A percentile compares a stretch with the other conserved stretches of the same genome.
These are phyloP conservation scores for Melanomma pulvis-pyrius DNA, from an alignment of 495 filamentous ascomycete genomes.

Conservation along the genomic window DNA sequence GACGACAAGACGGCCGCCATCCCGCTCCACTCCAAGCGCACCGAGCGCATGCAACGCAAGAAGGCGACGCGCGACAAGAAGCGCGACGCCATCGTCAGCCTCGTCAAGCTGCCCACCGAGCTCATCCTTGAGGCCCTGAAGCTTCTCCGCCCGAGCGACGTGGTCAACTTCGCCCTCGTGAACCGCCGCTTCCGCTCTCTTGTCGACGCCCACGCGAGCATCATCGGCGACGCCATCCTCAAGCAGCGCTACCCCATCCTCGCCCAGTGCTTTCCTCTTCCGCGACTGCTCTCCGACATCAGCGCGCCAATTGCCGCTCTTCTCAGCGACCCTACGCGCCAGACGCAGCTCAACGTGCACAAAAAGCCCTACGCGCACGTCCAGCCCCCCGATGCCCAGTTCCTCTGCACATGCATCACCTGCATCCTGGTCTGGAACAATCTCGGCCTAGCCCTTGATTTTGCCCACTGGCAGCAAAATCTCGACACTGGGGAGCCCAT, in stretches of 20 bases:
- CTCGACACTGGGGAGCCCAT: constrained; percentile 56
- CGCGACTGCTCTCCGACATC: constrained; percentile 48
- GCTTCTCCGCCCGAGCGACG: constrained; percentile 52
- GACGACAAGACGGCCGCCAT: constrained; percentile 47
- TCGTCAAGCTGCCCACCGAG: constrained; percentile 55
- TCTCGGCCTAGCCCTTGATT: constrained; percentile 55
- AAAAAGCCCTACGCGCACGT: constrained; percentile 56
- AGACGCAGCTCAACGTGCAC: constrained; percentile 45
- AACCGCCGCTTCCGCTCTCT: constrained; percentile 46
- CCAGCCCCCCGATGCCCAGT: constrained; percentile 42
- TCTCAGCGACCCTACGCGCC: constrained; percentile 46
- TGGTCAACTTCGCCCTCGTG: constrained; percentile 48
- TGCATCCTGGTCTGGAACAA: constrained; percentile 58
- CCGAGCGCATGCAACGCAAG: constrained; percentile 51
- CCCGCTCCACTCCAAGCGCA: constrained; percentile 54
- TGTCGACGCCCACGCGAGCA: constrained; percentile 46
- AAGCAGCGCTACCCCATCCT: constrained; percentile 52
- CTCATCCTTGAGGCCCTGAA: constrained; percentile 51
- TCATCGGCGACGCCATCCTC: constrained; percentile 49
- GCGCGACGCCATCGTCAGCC: constrained; percentile 36
- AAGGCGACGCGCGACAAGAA: constrained; percentile 40
- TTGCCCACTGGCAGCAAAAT: constrained; percentile 57
- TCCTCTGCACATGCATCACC: constrained; percentile 56
- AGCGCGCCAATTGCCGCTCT: constrained; percentile 43
- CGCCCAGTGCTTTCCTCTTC: constrained; percentile 53